These are phyloP conservation scores for Lactifluus rugatus DNA, from an alignment of 768 basidiomycete species.

Conservation along the genomic window DNA sequence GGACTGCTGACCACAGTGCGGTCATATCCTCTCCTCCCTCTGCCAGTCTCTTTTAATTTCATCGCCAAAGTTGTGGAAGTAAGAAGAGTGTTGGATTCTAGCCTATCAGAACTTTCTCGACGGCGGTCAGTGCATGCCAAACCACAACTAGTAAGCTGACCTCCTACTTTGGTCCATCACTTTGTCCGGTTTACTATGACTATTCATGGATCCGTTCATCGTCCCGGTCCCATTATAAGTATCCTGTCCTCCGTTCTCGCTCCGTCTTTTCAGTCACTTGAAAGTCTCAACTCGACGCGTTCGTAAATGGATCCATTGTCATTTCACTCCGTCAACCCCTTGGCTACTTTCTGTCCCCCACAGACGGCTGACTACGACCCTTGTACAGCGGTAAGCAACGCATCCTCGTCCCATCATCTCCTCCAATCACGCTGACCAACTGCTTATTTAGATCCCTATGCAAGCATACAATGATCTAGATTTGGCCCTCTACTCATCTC, in stretches of 20 bases:
- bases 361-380: conserved; percentile 5
- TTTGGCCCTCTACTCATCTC: conserved; percentile 3
- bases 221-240: conserved; percentile 17
- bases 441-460: conserved; percentile 4
- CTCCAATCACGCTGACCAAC: background rate
- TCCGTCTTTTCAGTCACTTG: background rate
- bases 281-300: background rate
- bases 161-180: background rate
- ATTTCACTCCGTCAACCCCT: conserved; percentile 10
- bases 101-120: conserved; percentile 12
- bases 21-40: background rate
- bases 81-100: conserved; percentile 4
- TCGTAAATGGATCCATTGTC: conserved; percentile 10
- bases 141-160: conserved; percentile 10
- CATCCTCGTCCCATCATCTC: background rate
- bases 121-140: conserved; percentile 6
- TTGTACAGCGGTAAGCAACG: background rate
- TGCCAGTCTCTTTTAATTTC: background rate
- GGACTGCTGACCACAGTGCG: background rate
- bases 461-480: conserved; percentile 9
- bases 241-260: conserved; percentile 11
- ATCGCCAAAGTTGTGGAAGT: conserved; percentile 3
- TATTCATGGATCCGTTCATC: conserved; percentile 10
- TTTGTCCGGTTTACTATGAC: background rate
- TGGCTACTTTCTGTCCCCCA: conserved; percentile 14